Conservation (phyloP, 441 rosid genomes). For the Populus hybrid region DNA sequence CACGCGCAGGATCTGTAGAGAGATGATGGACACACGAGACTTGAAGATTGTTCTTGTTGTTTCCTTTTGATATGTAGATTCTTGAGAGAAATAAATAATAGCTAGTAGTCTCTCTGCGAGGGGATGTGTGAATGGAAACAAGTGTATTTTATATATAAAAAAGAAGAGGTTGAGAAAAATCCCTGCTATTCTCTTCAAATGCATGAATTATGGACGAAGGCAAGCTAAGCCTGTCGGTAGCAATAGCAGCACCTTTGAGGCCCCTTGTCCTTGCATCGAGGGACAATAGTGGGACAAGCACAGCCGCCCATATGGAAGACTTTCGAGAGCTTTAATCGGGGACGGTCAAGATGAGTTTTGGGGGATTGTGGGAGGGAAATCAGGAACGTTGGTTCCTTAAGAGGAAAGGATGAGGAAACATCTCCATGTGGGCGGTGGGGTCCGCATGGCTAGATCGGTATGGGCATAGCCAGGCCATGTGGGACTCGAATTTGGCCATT, state of each 20-base stretch:
- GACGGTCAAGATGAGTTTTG: slow-evolving; percentile 35
- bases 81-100: not conserved
- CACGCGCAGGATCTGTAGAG: not conserved
- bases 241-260: slow-evolving; percentile 56
- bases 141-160: not conserved
- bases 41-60: not conserved
- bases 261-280: slow-evolving; percentile 47
- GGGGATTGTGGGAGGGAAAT: slow-evolving; percentile 29
- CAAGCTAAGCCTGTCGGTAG: slow-evolving; percentile 66
- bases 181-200: slow-evolving; percentile 5
- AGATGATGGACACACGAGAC: not conserved
- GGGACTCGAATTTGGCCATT: slow-evolving; percentile 22
- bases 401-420: slow-evolving; percentile 25
- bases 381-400: slow-evolving; percentile 27
- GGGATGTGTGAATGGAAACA: slow-evolving; percentile 21
- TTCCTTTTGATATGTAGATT: not conserved
- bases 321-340: not conserved
- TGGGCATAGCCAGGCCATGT: slow-evolving; percentile 41
- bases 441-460: slow-evolving; percentile 31
- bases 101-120: not conserved
- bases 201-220: slow-evolving; percentile 57
- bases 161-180: not conserved
- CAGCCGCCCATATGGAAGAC: slow-evolving; percentile 52
- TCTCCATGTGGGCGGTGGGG: slow-evolving; percentile 42
- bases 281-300: slow-evolving; percentile 67